Conservation (phyloP, 441 rosid genomes). For the Kokia cookei region DNA sequence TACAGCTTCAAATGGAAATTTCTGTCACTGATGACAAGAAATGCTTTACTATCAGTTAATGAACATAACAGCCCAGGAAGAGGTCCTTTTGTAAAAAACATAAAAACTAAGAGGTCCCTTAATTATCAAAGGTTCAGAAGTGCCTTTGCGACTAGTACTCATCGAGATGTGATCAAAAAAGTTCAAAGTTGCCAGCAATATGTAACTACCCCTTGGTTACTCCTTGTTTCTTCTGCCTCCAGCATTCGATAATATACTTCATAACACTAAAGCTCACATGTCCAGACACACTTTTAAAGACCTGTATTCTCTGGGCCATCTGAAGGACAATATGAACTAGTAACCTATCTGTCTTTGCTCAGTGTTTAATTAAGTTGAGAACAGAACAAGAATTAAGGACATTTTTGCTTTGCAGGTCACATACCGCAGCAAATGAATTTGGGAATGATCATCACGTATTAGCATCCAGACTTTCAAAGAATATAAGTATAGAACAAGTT, state of each 20-base stretch:
- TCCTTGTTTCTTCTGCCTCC: neutral
- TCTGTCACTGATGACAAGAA: neutral
- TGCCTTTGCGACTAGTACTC: neutral
- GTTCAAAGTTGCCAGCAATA: neutral
- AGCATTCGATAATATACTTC: neutral
- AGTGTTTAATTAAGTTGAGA: neutral
- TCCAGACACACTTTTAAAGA: neutral
- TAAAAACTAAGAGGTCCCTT: neutral
- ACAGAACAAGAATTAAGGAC: neutral
- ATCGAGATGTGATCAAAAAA: neutral
- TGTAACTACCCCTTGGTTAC: neutral
- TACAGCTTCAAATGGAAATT: neutral
- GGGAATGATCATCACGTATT: neutral
- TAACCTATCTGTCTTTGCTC: neutral
- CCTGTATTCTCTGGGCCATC: neutral
- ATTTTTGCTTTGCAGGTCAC: neutral
- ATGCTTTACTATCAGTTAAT: neutral
- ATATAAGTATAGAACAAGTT: neutral
- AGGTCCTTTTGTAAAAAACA: neutral
- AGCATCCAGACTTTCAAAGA: neutral
- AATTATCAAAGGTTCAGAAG: neutral
- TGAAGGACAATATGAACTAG: neutral
- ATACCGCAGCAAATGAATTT: neutral
- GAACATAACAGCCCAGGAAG: neutral
- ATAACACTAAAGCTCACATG: neutral